phyloP scores from a whole-genome alignment of 2,329 filamentous ascomycete species.

The Pseudogymnoascus sp. region DNA sequence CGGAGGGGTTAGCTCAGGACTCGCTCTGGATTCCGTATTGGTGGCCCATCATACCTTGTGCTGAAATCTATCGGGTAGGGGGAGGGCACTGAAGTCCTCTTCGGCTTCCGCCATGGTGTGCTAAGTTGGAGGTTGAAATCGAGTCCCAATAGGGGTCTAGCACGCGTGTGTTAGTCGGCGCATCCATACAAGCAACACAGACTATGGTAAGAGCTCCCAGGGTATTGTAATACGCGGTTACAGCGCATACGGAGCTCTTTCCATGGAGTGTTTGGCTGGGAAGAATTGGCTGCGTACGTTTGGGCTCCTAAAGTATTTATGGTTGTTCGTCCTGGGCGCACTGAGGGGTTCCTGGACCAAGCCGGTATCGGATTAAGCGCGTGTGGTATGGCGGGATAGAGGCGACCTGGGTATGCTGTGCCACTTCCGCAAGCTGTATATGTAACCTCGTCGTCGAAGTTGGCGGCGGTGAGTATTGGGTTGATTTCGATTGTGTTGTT shows the following conservation, averaged over 20 bases:
- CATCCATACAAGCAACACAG: not conserved
- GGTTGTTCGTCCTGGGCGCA: not conserved
- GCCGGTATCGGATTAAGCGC: not conserved
- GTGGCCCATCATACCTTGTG: slow-evolving; percentile 55
- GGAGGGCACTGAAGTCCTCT: slow-evolving; percentile 73
- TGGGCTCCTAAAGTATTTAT: not conserved
- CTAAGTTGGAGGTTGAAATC: not conserved
- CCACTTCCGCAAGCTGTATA: not conserved
- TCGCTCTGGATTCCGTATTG: not conserved
- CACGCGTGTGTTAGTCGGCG: slow-evolving; percentile 5
- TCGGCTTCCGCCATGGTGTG: slow-evolving; percentile 67
- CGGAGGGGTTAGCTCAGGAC: slow-evolving; percentile 9
- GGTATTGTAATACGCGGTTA: not conserved
- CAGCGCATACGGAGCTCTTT: not conserved
- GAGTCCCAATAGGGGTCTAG: slow-evolving; percentile 6
- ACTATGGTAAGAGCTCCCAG: not conserved
- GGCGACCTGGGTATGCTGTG: not conserved
- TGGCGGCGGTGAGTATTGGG: slow-evolving; percentile 2
- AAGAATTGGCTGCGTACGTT: slow-evolving; percentile 1
- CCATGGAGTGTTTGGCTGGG: not conserved
- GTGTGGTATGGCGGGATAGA: not conserved
- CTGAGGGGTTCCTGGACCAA: slow-evolving; percentile 4
- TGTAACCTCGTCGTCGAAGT: not conserved
- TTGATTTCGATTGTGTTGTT: slow-evolving; percentile 5
- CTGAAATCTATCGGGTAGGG: slow-evolving; percentile 69